Evolutionary conservation across 75 land plant genomes (phyloP), one percentile per base, ranked within the genome.

Genomic region (Ceratopteris richardii): DNA sequence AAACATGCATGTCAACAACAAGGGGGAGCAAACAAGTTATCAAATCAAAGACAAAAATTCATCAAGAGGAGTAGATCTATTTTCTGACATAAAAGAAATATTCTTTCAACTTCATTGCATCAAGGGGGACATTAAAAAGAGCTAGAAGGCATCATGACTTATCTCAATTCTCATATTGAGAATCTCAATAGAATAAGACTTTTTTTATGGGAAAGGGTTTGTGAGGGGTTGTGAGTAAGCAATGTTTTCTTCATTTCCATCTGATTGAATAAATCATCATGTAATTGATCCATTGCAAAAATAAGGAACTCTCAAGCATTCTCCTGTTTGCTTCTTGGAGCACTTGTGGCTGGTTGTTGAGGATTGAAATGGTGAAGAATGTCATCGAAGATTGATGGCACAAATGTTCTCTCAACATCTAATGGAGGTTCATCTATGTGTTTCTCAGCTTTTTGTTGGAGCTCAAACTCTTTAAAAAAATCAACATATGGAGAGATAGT

Each of bases 231-330:
- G n/a, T n/a, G n/a, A n/a, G n/a, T n/a, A n/a, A n/a, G n/a, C n/a
- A 43, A 53, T 25, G 39, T 64, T 47, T 47, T 46, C 22, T 56
- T 65, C 25, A 18, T 60, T 13, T 9, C 82, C 88, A 51, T 79
- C 81, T 62, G 90, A 75, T 53, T 83, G 68, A 94, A 62, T 51
- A 94, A 70, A 63, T 94, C 98, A 73, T 83, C 76, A 61, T 94
- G 98, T 86, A 94, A 81, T 60, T 65, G 79, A 57, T 94, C 83
- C 96, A 94, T 83, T 6, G 86, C 57, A 70, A 83, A 86, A 67
- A 83, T 77, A 26, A 94, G 64, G 42, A 94, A 94, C 55, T 94
- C 98, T 58, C 86, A 91, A 31, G 96, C 96, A 86, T 94, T 96
- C 71, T 94, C 96, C 66, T 94, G 98, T 62, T 96, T 95, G 51